Percentiles rank a stretch among this genome's conserved stretches.
phyloP scores from a whole-genome alignment of 2,329 filamentous ascomycete species.

The Claviceps spartinae region DNA sequence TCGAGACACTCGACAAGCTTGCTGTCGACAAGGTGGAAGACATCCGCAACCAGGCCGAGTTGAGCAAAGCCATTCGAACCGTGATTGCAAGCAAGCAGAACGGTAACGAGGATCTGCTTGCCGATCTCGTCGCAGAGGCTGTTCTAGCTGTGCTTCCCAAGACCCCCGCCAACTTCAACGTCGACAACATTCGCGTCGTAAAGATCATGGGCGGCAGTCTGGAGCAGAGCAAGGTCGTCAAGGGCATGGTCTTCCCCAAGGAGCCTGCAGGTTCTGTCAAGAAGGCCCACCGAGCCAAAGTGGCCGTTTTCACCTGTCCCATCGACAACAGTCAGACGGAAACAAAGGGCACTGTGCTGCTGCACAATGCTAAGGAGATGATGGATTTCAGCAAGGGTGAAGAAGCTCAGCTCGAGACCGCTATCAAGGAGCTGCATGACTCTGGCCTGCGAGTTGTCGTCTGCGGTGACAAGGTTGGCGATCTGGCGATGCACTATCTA shows the following conservation, averaged over 20 bases:
- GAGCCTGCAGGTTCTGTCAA: constrained; percentile 88
- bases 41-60: constrained; percentile 64
- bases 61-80: constrained; percentile 89
- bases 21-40: constrained; percentile 84
- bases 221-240: constrained; percentile 86
- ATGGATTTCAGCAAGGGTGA: constrained; percentile 96
- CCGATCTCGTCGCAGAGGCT: constrained; percentile 73
- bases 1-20: constrained; percentile 76
- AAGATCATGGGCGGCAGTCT: constrained; percentile 98
- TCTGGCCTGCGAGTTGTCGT: constrained; percentile 85
- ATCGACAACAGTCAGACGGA: constrained; percentile 94
- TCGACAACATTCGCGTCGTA: constrained; percentile 96
- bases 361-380: constrained; percentile 98
- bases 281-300: constrained; percentile 86
- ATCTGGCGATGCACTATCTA: constrained; percentile 92
- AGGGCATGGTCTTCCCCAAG: constrained; percentile 96
- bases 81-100: constrained; percentile 96
- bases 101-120: constrained; percentile 80
- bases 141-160: constrained; percentile 84
- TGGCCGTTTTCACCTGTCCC: constrained; percentile 90
- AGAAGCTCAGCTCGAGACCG: constrained; percentile 76
- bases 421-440: constrained; percentile 92
- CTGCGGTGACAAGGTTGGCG: constrained; percentile 85
- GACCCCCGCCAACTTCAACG: constrained; percentile 92
- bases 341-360: constrained; percentile 92